A percentile compares a stretch with the other conserved stretches of the same genome.
phyloP scores from a whole-genome alignment of 108 stramenopile genomes.

The Cyclostephanos tholiformis region DNA sequence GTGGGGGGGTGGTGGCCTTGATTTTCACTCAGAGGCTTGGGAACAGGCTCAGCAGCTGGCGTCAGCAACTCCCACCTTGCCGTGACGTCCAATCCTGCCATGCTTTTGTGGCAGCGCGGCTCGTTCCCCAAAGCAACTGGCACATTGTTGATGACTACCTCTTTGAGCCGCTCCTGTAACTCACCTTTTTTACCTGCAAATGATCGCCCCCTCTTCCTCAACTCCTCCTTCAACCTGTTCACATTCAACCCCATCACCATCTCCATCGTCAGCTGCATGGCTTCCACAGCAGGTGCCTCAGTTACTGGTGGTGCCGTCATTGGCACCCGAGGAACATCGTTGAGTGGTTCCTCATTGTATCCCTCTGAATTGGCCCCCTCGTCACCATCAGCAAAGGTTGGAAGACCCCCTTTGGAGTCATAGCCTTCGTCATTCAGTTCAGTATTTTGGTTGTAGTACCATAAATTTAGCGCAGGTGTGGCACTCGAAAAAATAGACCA shows the following conservation, averaged over 20 bases:
- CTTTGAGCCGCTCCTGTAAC: constrained; percentile 4
- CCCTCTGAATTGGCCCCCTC: background rate
- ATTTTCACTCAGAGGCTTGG: constrained; percentile 14
- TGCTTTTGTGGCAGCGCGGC: no score
- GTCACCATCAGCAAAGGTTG: background rate
- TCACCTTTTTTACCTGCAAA: background rate
- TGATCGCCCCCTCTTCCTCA: constrained; percentile 5
- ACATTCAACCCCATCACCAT: background rate
- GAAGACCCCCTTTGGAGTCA: no score
- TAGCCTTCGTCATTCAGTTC: no score
- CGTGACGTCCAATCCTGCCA: no score
- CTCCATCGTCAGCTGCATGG: background rate
- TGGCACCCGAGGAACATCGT: background rate
- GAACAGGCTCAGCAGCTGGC: background rate
- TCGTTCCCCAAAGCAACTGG: no score
- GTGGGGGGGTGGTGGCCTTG: constrained; percentile 9
- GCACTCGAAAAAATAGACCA: no score
- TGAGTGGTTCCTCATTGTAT: background rate
- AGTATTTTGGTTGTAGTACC: no score
- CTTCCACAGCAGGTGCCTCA: background rate
- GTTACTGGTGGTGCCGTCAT: constrained; percentile 5
- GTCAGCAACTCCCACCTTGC: constrained; percentile 7
- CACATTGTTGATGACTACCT: no score
- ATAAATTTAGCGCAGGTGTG: no score
- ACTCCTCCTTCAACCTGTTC: constrained; percentile 2